phyloP scores from a whole-genome alignment of 352 stramenopile species.

The Pythium rishiriense region DNA sequence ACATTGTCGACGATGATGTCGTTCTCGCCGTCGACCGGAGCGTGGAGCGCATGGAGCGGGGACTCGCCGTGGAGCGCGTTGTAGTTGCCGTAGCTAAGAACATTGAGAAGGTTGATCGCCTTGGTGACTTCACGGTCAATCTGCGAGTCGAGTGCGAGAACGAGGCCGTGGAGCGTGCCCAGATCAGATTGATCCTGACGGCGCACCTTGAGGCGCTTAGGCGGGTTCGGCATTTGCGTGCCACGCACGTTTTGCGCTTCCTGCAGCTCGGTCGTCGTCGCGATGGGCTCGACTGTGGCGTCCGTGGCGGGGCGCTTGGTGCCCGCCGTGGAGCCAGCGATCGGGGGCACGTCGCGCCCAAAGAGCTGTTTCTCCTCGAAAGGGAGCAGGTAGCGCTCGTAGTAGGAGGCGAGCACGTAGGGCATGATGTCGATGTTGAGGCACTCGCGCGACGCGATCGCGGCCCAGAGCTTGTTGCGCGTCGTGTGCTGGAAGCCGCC shows the following conservation, averaged over 20 bases:
- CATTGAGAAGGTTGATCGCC: conserved; percentile 70
- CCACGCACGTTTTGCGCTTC: conserved; percentile 62
- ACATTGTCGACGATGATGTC: conserved; percentile 69
- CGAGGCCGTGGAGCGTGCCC: conserved; percentile 64
- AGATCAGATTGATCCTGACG: conserved; percentile 47
- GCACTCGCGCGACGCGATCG: conserved; percentile 44
- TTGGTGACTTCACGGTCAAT: conserved; percentile 51
- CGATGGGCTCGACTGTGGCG: conserved; percentile 41
- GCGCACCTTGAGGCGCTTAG: conserved; percentile 71
- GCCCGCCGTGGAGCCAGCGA: conserved; percentile 18
- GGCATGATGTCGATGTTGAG: conserved; percentile 67
- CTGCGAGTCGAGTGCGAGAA: conserved; percentile 71
- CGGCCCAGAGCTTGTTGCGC: conserved; percentile 52
- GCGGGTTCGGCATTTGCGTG: conserved; percentile 57
- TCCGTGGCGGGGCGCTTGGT: conserved; percentile 32
- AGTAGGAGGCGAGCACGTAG: conserved; percentile 60
- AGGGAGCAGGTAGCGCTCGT: conserved; percentile 50
- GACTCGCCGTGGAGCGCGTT: conserved; percentile 31
- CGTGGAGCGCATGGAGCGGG: conserved; percentile 11
- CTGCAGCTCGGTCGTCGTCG: conserved; percentile 61
- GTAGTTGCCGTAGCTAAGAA: conserved; percentile 62
- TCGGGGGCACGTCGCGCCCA: conserved; percentile 48
- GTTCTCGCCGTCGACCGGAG: conserved; percentile 51
- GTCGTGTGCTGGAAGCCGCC: conserved; percentile 59
- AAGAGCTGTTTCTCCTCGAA: conserved; percentile 85